A percentile compares a stretch with the other conserved stretches of the same genome.
Evolutionary conservation across 495 filamentous ascomycete genomes (phyloP).

Genomic region (Talaromyces thailandensis): DNA sequence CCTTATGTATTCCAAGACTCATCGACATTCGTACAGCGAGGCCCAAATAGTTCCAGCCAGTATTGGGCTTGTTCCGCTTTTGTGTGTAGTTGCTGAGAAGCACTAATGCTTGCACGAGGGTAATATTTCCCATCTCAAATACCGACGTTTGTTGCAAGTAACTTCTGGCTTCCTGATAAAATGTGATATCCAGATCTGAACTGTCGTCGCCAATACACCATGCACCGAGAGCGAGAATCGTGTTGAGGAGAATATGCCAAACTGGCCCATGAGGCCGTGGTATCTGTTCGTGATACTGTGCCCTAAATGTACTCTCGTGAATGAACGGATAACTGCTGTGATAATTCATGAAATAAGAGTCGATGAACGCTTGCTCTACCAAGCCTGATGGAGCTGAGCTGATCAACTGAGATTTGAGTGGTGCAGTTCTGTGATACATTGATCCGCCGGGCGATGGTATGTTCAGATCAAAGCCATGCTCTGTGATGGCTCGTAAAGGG

Average conservation of each 20-base stretch:
- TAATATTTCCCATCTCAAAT: constrained; percentile 43
- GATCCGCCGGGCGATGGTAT: constrained; percentile 18
- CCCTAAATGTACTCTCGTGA: constrained; percentile 45
- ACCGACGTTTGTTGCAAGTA: constrained; percentile 32
- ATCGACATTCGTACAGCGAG: constrained; percentile 43
- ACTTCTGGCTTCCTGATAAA: constrained; percentile 37
- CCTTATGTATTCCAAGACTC: constrained; percentile 46
- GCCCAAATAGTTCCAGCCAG: constrained; percentile 46
- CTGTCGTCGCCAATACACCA: constrained; percentile 43
- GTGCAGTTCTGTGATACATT: constrained; percentile 16
- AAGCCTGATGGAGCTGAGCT: constrained; percentile 34
- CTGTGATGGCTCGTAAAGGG: constrained; percentile 32
- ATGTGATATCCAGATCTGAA: constrained; percentile 37
- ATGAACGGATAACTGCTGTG: constrained; percentile 47
- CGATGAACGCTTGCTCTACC: constrained; percentile 30
- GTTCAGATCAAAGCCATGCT: constrained; percentile 39
- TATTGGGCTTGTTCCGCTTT: constrained; percentile 48
- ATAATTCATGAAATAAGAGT: constrained; percentile 44
- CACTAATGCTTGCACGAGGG: constrained; percentile 41
- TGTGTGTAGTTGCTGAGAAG: constrained; percentile 46
- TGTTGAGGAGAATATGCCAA: constrained; percentile 46
- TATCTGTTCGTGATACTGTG: constrained; percentile 43
- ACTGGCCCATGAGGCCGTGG: constrained; percentile 37
- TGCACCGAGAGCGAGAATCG: constrained; percentile 41
- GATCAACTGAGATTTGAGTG: constrained; percentile 11